Evolutionary conservation across 202 grass and related monocot species (phyloP), one percentile per base, ranked within the genome.

Genomic region (Elaeis oleifera): DNA sequence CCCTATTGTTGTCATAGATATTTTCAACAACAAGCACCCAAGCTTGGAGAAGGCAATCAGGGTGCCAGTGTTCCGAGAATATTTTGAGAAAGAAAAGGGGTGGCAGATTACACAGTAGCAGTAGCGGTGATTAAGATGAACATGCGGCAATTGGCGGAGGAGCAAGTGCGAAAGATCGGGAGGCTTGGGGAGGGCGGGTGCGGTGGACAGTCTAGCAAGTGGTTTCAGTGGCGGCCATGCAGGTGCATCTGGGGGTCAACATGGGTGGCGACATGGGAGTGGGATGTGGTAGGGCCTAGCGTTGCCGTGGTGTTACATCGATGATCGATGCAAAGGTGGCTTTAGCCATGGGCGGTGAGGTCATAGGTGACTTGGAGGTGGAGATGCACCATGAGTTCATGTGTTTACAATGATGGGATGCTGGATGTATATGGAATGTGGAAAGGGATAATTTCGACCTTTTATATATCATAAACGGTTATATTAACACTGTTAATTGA

Each of bases 161-260:
- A 48, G 18, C 59, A 62, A 18, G 18, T 62, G n/a, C 18, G 24
- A 31, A 62, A 62, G 59, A 62, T 62, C 59, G 2, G 44, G 59
- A 28, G 32, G n/a, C 31, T 62, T 7, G 59, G 18, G 31, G n/a
- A n/a, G 59, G 15, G 20, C 3, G 59, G 59, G 3, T 62, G 59
- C 2, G 31, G 3, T 61, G 29, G 59, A n/a, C n/a, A 6, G 9
- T 61, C 29, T 17, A 9, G 29, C 27, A 11, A 9, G 17, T 61
- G n/a, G 29, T 48, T 27, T 29, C 59, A 0, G 48, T 27, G 59
- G 29, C 28, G 0, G 17, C 18, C 0, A n/a, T 48, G 11, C 0
- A 4, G 59, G 18, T 27, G 18, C 0, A 0, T 20, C 20, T 20
- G 20, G 20, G 20, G 20, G 20, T 20, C 20, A 20, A 0, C 20